Evolutionary conservation across 805 yeast species (phyloP).

Genomic region (Teunomyces gatunensis): DNA sequence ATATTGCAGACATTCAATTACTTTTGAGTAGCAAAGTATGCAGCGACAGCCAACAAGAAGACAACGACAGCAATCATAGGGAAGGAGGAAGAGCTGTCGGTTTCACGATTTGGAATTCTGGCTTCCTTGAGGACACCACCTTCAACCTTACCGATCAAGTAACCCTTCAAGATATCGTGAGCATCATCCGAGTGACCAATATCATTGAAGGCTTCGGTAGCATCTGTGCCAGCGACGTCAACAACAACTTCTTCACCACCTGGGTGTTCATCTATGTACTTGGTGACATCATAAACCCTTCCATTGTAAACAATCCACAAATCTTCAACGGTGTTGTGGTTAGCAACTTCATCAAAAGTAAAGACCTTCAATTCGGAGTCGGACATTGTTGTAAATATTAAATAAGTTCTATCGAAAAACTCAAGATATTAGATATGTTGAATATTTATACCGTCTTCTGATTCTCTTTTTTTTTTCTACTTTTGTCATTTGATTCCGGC

Average conservation of each 20-base stretch:
- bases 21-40: slow-evolving; percentile 34
- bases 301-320: slow-evolving; percentile 47
- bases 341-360: slow-evolving; percentile 52
- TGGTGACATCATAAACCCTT: slow-evolving; percentile 39
- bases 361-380: slow-evolving; percentile 37
- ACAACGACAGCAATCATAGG: slow-evolving; percentile 35
- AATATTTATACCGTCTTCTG: slow-evolving; percentile 3
- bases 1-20: slow-evolving; percentile 9
- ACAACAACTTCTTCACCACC: slow-evolving; percentile 48
- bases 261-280: slow-evolving; percentile 46
- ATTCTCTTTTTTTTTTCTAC: slow-evolving; percentile 3
- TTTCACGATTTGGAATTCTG: slow-evolving; percentile 16
- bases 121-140: slow-evolving; percentile 46
- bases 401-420: not conserved
- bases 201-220: slow-evolving; percentile 54
- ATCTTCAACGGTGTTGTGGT: slow-evolving; percentile 40
- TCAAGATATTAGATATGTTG: slow-evolving; percentile 2
- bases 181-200: slow-evolving; percentile 99
- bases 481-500: slow-evolving; percentile 4
- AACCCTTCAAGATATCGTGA: slow-evolving; percentile 63
- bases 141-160: slow-evolving; percentile 78
- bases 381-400: slow-evolving; percentile 2
- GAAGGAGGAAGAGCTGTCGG: slow-evolving; percentile 19
- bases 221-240: slow-evolving; percentile 44
- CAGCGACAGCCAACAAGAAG: slow-evolving; percentile 41